Percentiles rank a stretch among this genome's conserved stretches.
phyloP scores from a whole-genome alignment of 345 rosid genomes.

The Lepidium sativum region DNA sequence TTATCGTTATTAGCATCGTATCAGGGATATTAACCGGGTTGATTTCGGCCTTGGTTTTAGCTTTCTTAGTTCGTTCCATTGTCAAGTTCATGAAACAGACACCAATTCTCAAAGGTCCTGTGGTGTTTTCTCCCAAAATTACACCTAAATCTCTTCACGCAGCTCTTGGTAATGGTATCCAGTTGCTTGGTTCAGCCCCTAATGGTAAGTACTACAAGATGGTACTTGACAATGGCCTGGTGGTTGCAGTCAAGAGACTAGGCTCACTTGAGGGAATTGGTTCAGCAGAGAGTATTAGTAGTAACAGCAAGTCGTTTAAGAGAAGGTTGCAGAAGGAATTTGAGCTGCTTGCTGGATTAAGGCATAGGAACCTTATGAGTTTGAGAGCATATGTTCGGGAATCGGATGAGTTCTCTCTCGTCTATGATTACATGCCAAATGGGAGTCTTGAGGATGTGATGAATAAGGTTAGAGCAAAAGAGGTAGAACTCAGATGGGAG shows the following conservation, averaged over 20 bases:
- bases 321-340: constrained; percentile 72
- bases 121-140: constrained; percentile 74
- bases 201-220: constrained; percentile 66
- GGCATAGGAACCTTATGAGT: constrained; percentile 82
- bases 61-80: constrained; percentile 42
- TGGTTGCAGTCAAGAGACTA: constrained; percentile 61
- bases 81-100: constrained; percentile 61
- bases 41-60: constrained; percentile 44
- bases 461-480: constrained; percentile 54
- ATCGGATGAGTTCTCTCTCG: constrained; percentile 57
- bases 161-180: constrained; percentile 60
- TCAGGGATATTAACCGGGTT: constrained; percentile 61
- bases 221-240: constrained; percentile 67
- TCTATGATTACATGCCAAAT: constrained; percentile 69
- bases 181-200: constrained; percentile 67
- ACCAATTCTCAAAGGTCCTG: constrained; percentile 91
- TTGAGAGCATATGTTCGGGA: constrained; percentile 79
- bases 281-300: constrained; percentile 41
- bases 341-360: constrained; percentile 70
- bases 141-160: constrained; percentile 57
- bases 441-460: constrained; percentile 86
- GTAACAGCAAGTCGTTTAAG: constrained; percentile 54
- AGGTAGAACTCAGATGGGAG: constrained; percentile 76
- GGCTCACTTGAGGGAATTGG: constrained; percentile 51
- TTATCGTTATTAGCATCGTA: constrained; percentile 44